These are phyloP conservation scores for Xylaria venustula DNA, from an alignment of 495 filamentous ascomycete genomes.

Conservation along the genomic window DNA sequence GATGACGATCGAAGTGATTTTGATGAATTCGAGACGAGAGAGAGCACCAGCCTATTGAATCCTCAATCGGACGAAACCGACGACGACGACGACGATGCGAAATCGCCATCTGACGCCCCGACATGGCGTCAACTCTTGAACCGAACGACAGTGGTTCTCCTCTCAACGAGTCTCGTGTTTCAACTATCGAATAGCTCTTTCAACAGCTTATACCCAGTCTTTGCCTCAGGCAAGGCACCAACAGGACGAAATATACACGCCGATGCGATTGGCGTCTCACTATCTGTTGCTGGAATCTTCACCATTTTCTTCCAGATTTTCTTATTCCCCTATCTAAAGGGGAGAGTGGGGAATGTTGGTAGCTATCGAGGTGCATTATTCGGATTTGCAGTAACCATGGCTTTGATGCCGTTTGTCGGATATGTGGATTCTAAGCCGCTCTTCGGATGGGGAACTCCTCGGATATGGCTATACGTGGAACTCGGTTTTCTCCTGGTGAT, in stretches of 20 bases:
- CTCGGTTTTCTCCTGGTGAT: conserved; percentile 76
- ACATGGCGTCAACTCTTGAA: conserved; percentile 60
- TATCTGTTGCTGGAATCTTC: conserved; percentile 79
- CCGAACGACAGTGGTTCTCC: conserved; percentile 74
- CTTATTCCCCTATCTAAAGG: conserved; percentile 74
- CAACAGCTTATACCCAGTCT: conserved; percentile 90
- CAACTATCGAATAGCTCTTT: conserved; percentile 86
- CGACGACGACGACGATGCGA: conserved; percentile 24
- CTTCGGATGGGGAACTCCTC: conserved; percentile 51
- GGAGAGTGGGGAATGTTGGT: conserved; percentile 78
- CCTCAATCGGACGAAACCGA: conserved; percentile 29
- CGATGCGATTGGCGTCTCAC: conserved; percentile 76
- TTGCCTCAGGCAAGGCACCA: conserved; percentile 70
- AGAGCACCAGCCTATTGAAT: conserved; percentile 31
- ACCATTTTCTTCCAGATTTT: conserved; percentile 89
- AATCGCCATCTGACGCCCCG: conserved; percentile 35
- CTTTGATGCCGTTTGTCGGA: conserved; percentile 86
- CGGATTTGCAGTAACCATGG: conserved; percentile 80
- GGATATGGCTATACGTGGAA: conserved; percentile 69
- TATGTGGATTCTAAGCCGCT: conserved; percentile 58
- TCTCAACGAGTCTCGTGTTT: conserved; percentile 82
- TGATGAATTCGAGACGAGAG: conserved; percentile 31
- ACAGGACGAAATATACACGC: conserved; percentile 74
- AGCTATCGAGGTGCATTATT: conserved; percentile 77
- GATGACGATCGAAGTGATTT: conserved; percentile 40